phyloP scores from a whole-genome alignment of 345 rosid species.

The Populus pruinosa region DNA sequence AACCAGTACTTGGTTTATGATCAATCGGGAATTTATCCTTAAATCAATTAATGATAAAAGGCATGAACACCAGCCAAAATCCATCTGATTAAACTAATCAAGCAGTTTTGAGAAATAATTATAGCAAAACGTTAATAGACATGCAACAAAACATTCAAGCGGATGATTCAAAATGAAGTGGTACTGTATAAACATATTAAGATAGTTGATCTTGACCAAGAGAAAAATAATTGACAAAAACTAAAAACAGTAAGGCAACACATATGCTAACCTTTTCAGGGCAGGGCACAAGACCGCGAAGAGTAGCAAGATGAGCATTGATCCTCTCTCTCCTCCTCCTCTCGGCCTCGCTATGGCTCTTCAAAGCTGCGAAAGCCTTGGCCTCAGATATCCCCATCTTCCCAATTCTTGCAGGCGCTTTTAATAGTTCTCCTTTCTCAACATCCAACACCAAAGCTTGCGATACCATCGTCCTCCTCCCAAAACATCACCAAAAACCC shows the following conservation, averaged over 20 bases:
- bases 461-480: slow-evolving; percentile 24
- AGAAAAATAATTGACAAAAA: neutral
- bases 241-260: neutral
- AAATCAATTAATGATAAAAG: neutral
- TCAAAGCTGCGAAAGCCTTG: slow-evolving; percentile 41
- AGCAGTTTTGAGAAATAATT: neutral
- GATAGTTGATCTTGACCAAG: neutral
- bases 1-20: neutral
- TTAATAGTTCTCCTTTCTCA: slow-evolving; percentile 45
- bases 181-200: neutral
- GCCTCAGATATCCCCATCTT: slow-evolving; percentile 30
- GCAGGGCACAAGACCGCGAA: slow-evolving; percentile 44
- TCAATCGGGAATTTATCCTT: neutral
- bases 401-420: slow-evolving; percentile 26
- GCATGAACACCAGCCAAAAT: neutral
- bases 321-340: slow-evolving; percentile 51
- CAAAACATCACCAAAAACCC: slow-evolving; percentile 23
- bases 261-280: slow-evolving; percentile 33
- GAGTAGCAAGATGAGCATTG: slow-evolving; percentile 49
- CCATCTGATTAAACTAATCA: neutral
- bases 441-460: slow-evolving; percentile 42
- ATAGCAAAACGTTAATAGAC: neutral
- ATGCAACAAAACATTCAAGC: neutral
- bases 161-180: neutral
- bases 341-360: slow-evolving; percentile 59